Base-by-base conservation (phyloP, 805 yeast species). In the Kuraishia piskuri region DNA sequence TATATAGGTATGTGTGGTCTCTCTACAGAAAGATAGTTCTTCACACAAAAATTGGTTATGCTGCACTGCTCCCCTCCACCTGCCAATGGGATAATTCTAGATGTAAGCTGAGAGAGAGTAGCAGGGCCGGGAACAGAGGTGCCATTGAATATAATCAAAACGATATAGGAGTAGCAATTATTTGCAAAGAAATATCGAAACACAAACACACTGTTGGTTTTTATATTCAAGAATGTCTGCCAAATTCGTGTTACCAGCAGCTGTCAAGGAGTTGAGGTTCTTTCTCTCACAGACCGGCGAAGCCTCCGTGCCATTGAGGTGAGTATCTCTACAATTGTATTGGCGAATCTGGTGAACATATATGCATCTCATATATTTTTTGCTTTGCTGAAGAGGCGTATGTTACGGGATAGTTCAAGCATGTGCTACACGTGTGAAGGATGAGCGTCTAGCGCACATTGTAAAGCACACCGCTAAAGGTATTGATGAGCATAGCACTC, bases 211-310 rank as follows among this genome's bases (percentile, higher is more conserved):
- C 5, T 44, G 21, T 31, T 12, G 9, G 40, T 31, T 31, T 31
- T 31, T 31, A 19, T 17, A 49, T 48, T 10, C 26, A 44, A 37
- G 19, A 19, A 60, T 63, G 65, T 58, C 64, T 17, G 53, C 65
- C 20, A 59, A 57, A 50, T 37, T 59, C 36, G 62, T 60, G 47
- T 52, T 67, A 37, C 80, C 84, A n/a, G 66, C 70, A 36, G 78
- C 87, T 10, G 77, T 88, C 58, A 87, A 77, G 66, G 96, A 89
- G 74, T 75, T 89, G 63, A 80, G 96, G 68, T 86, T 88, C 70
- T 90, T 88, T 64, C 75, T 88, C 58, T 84, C 90, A 31, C 94
- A 86, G 68, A 77, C 84, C n/a, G 86, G 87, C n/a, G 80, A 81
- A 57, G 80, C 88, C 4, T 80, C 91, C 14, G 75, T 72, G 9